A percentile compares a stretch with the other conserved stretches of the same genome.
These are phyloP conservation scores for Globisporangium radiosum DNA, from an alignment of 352 stramenopile species.

Conservation along the genomic window DNA sequence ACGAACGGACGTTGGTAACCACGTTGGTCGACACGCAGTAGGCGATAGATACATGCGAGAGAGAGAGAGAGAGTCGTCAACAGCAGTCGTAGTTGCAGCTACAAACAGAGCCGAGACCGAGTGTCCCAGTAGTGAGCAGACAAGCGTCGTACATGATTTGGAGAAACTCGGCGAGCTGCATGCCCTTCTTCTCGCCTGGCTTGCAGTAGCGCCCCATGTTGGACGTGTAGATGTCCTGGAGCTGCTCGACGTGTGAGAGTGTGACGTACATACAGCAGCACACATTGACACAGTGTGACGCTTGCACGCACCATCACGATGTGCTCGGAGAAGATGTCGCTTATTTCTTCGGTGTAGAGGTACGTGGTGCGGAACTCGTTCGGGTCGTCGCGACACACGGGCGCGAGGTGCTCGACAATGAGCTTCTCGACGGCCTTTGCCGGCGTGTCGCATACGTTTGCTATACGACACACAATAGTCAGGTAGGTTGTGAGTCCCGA, in stretches of 20 bases:
- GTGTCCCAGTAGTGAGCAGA: too few species aligned
- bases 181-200: slow-evolving; percentile 68
- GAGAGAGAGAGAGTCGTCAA: background rate
- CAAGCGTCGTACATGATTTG: slow-evolving; percentile 27
- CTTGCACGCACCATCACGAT: slow-evolving; percentile 44
- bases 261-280: too few species aligned
- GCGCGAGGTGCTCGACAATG: slow-evolving; percentile 46
- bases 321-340: slow-evolving; percentile 65
- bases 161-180: slow-evolving; percentile 68
- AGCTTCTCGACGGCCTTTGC: slow-evolving; percentile 70
- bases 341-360: slow-evolving; percentile 73
- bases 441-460: slow-evolving; percentile 53
- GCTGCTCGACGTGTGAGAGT: slow-evolving; percentile 15
- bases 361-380: slow-evolving; percentile 70
- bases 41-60: background rate
- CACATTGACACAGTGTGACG: too few species aligned
- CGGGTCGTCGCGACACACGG: slow-evolving; percentile 40
- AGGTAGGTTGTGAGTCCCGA: background rate
- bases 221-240: slow-evolving; percentile 68
- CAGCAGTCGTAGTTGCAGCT: too few species aligned
- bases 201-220: slow-evolving; percentile 75
- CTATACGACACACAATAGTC: slow-evolving; percentile 15
- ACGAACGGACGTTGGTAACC: too few species aligned
- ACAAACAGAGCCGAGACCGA: too few species aligned
- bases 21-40: background rate